These are phyloP conservation scores for Cladosporium halotolerans DNA, from an alignment of 2,329 filamentous ascomycete genomes.

Conservation along the genomic window DNA sequence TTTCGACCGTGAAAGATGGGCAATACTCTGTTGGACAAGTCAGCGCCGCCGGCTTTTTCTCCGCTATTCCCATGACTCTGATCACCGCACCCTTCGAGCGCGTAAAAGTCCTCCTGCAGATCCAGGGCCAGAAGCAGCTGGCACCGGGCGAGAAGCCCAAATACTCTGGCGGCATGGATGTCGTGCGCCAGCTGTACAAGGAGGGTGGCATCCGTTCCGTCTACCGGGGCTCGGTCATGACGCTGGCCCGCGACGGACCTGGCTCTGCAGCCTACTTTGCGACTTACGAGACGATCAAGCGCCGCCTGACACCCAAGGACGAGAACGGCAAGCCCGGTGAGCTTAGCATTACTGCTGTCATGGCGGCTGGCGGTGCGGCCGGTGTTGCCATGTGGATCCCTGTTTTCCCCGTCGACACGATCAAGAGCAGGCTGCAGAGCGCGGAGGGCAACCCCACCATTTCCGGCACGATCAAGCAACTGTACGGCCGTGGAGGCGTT, in stretches of 20 bases:
- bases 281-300: slow-evolving; percentile 94
- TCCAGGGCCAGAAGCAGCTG: slow-evolving; percentile 83
- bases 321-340: slow-evolving; percentile 63
- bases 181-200: slow-evolving; percentile 86
- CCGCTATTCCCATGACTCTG: slow-evolving; percentile 90
- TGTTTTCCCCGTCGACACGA: slow-evolving; percentile 93
- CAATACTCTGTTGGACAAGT: slow-evolving; percentile 79
- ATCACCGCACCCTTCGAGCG: slow-evolving; percentile 99
- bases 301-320: slow-evolving; percentile 75
- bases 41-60: slow-evolving; percentile 92
- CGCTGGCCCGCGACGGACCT: slow-evolving; percentile 86
- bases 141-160: slow-evolving; percentile 86
- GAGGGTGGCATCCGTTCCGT: slow-evolving; percentile 87
- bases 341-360: slow-evolving; percentile 74
- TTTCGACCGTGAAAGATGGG: slow-evolving; percentile 60
- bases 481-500: slow-evolving; percentile 77
- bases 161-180: slow-evolving; percentile 80
- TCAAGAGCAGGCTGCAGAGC: slow-evolving; percentile 91
- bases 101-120: slow-evolving; percentile 96
- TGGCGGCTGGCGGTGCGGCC: slow-evolving; percentile 79
- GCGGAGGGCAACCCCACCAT: slow-evolving; percentile 80
- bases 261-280: slow-evolving; percentile 95
- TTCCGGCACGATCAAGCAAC: slow-evolving; percentile 67
- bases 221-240: slow-evolving; percentile 86
- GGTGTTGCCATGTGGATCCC: slow-evolving; percentile 99